Conservation (phyloP, 2,329 filamentous ascomycete species). For the Neoscytalidium dimidiatum region DNA sequence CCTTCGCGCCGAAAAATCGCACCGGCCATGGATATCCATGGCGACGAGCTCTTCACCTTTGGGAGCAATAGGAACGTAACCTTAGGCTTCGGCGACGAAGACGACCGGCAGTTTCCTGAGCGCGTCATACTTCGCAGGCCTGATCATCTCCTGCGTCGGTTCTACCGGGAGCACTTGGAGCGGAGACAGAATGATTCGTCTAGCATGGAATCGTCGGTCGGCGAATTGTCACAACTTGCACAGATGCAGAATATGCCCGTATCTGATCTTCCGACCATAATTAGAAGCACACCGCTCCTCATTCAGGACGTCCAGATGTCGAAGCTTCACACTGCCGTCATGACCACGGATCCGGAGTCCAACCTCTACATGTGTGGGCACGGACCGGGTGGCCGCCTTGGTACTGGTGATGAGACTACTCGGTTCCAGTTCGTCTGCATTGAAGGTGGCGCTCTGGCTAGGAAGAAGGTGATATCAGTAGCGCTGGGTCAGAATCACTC, state of each 20-base stretch:
- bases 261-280: constrained; percentile 68
- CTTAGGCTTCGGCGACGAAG: constrained; percentile 90
- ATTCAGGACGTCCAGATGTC: constrained; percentile 85
- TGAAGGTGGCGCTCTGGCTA: constrained; percentile 69
- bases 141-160: constrained; percentile 71
- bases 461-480: constrained; percentile 73
- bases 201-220: constrained; percentile 35
- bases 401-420: constrained; percentile 86
- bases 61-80: constrained; percentile 96
- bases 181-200: constrained; percentile 42
- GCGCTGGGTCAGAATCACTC: constrained; percentile 91
- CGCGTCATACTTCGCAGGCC: constrained; percentile 76
- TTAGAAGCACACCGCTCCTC: constrained; percentile 70
- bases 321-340: constrained; percentile 85
- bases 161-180: constrained; percentile 69
- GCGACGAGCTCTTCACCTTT: constrained; percentile 89
- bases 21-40: constrained; percentile 49
- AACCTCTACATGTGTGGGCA: constrained; percentile 94
- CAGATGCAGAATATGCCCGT: constrained; percentile 35
- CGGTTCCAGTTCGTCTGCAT: constrained; percentile 84
- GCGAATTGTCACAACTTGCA: constrained; percentile 27
- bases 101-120: constrained; percentile 92
- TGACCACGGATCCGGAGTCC: constrained; percentile 83
- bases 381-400: constrained; percentile 84
- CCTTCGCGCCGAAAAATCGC: constrained; percentile 21